Evolutionary conservation across 2,329 filamentous ascomycete genomes (phyloP), one percentile per base, ranked within the genome.

Genomic region (Gaeumannomyces sp.): DNA sequence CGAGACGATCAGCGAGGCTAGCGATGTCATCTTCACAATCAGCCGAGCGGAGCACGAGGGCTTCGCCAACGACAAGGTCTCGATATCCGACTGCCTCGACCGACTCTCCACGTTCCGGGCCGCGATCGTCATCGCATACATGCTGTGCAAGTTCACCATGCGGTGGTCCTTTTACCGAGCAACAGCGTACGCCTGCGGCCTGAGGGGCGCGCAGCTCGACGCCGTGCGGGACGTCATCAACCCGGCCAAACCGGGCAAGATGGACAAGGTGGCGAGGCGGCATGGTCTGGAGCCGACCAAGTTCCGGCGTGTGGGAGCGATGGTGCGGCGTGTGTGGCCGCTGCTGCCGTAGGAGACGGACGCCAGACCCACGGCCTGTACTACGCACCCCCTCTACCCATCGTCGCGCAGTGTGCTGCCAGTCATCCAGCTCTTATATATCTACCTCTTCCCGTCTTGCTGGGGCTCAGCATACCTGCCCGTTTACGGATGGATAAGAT

Each of bases 201-300:
- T 66, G 19, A 64, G 70, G 14, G 50, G 50, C 11, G 35, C 11
- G 28, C 35, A 70, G 10, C 65, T 67, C 63, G 60, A 65, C 5
- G 59, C 64, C 3, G 73, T 81, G 2, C 69, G 76, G 6, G 79
- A 81, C 70, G 79, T 81, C 1, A 73, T 80, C 25, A 81, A 81
- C 69, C 79, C 78, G 1, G 70, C 66, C 38, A 80, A 78, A 64
- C 74, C 77, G 45, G 10, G 62, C 59, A 79, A 77, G 65, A 61
- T 76, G 0, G 59, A 65, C 1, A 70, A 70, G 62, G 77, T 81
- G 7, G 77, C 79, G 29, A 65, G 57, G 14, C 76, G 78, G 33
- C 75, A 81, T n/a, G 63, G 59, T 8, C 25, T 64, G 7, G 59
- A 64, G 27, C 59, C 59, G 8, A 3, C 10, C 10, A 2, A 19